Conservation (phyloP, 1,284 basidiomycete genomes). For the Leccinum cinnamomeum region DNA sequence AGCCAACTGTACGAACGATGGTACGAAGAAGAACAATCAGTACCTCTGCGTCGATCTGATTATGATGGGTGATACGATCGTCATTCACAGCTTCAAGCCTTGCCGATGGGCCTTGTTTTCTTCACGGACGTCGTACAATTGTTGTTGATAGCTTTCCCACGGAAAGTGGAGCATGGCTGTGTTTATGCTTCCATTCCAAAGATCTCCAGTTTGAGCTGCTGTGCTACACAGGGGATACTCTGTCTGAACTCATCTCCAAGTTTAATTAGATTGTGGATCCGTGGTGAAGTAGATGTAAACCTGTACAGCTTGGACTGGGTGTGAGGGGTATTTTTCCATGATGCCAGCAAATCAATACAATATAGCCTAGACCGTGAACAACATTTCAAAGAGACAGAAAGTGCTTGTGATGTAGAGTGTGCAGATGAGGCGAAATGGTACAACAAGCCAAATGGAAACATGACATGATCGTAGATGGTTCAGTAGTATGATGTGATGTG, state of each 20-base stretch:
- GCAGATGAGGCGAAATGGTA: constrained; percentile 17
- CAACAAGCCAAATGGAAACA: constrained; percentile 7
- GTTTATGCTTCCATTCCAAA: constrained; percentile 4
- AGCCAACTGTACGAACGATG: constrained; percentile 6
- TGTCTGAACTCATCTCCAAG: constrained; percentile 1
- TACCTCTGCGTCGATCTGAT: constrained; percentile 12
- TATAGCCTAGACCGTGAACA: constrained; percentile 23
- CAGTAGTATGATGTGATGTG: constrained; percentile 3
- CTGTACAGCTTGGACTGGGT: constrained; percentile 24
- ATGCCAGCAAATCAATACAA: constrained; percentile 21
- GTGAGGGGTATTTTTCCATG: constrained; percentile 23
- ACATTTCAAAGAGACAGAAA: constrained; percentile 14
- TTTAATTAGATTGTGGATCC: neutral
- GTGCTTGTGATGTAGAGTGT: constrained; percentile 14
- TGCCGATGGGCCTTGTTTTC: neutral
- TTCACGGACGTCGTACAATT: neutral
- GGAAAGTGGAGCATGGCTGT: constrained; percentile 22
- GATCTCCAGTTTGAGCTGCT: constrained; percentile 5
- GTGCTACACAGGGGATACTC: constrained; percentile 5
- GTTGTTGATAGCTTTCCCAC: constrained; percentile 12
- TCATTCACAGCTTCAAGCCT: constrained; percentile 12
- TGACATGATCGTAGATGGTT: neutral
- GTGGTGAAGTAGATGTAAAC: constrained; percentile 14
- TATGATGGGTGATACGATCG: constrained; percentile 2
- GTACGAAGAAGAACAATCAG: constrained; percentile 1